phyloP scores from a whole-genome alignment of 176 grass and related monocot species.

The Avena eriantha region DNA sequence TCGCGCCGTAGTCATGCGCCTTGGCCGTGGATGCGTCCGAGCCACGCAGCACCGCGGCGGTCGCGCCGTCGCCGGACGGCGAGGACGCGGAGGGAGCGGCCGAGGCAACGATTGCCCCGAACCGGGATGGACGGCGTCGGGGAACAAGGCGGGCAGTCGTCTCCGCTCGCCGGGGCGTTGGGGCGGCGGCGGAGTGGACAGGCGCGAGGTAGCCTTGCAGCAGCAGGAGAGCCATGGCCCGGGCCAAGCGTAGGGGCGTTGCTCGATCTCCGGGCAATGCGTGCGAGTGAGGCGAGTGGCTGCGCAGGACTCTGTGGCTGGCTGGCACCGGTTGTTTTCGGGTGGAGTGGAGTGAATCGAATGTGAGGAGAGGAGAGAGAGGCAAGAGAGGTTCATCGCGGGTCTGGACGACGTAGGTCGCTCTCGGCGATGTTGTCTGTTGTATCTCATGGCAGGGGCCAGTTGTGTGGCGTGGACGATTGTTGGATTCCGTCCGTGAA shows the following conservation, averaged over 20 bases:
- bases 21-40: neutral
- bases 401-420: neutral
- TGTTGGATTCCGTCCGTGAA: too few relatives aligned
- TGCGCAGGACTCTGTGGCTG: neutral
- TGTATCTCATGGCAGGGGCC: too few relatives aligned
- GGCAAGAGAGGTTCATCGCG: neutral
- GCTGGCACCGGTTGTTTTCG: neutral
- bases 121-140: neutral
- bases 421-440: neutral
- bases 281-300: neutral
- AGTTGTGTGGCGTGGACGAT: neutral
- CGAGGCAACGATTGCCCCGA: neutral
- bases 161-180: neutral
- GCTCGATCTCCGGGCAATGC: neutral
- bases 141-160: neutral
- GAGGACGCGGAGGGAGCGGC: neutral
- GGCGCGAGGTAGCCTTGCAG: slow-evolving; percentile 36
- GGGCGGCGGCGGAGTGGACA: neutral
- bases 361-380: slow-evolving; percentile 4
- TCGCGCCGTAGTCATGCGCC: neutral
- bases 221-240: slow-evolving; percentile 38
- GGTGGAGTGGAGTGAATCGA: neutral
- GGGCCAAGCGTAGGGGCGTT: neutral
- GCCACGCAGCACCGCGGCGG: slow-evolving; percentile 9
- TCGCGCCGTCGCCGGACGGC: neutral